Conservation (phyloP, 352 stramenopile species). For the Phytophthora idaei region DNA sequence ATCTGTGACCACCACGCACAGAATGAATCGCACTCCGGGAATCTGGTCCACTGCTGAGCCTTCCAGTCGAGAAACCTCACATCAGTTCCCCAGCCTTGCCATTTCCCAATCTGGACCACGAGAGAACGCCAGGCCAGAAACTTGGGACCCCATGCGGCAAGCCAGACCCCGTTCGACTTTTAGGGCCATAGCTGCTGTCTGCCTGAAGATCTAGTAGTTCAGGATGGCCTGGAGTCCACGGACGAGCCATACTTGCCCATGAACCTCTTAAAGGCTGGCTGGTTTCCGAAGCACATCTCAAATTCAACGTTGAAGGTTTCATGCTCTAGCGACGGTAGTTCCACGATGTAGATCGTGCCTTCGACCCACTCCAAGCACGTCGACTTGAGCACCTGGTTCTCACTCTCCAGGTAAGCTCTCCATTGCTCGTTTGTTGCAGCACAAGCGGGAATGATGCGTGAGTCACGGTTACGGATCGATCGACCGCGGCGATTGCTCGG, state of each 20-base stretch:
- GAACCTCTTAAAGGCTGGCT: background rate
- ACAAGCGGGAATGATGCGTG: no score
- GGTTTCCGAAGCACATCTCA: background rate
- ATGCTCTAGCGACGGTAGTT: background rate
- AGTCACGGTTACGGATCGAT: no score
- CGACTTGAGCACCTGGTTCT: background rate
- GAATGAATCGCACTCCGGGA: no score
- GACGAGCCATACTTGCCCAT: background rate
- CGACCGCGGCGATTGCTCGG: no score
- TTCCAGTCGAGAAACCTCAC: no score
- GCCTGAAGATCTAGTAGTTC: no score
- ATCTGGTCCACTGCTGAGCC: background rate
- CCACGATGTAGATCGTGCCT: background rate
- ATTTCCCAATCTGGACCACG: no score
- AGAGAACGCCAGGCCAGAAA: no score
- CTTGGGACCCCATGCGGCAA: background rate
- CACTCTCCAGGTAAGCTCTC: no score
- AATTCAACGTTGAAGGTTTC: background rate
- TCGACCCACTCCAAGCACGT: background rate
- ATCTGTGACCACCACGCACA: background rate
- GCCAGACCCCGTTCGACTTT: background rate
- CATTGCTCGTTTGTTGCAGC: no score
- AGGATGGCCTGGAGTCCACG: no score
- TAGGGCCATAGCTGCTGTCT: background rate
- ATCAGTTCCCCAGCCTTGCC: no score